Evolutionary conservation across 2,329 filamentous ascomycete species (phyloP), one percentile per base, ranked within the genome.

Genomic region (Fusarium penzigii): DNA sequence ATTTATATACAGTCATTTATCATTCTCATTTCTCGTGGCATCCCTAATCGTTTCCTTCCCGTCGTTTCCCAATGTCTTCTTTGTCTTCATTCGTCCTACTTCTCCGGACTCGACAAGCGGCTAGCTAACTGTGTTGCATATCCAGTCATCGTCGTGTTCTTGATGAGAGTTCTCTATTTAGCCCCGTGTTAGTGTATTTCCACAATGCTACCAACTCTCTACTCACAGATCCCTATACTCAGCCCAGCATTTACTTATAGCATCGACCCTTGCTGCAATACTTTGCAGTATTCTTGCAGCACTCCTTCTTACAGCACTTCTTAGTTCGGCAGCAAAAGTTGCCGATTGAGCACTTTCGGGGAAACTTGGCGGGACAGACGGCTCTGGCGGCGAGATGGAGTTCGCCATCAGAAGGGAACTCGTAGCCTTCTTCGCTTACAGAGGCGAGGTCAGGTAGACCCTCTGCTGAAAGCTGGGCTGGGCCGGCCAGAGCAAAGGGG

Each of bases 231-330:
- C 20, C 7, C 7, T 25, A 7, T 25, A 25, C 20, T 25, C 20
- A 25, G 20, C 34, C 41, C 8, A 8, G 13, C 4, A 25, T 40
- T 41, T 44, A 57, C 40, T 14, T 34, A 6, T 58, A 58, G 42
- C 56, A 58, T 34, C 51, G 47, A 2, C 56, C 56, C 13, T 50
- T 50, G 17, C 25, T 57, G 42, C 56, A 58, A 12, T 52, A 58
- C 9, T 39, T 55, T 0, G 56, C 56, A 1, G 48, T 49, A 17
- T 58, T 58, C 17, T 55, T 44, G 14, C 56, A 58, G 3, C 56
- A 58, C 6, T 58, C 50, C 5, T 58, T 52, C 29, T 39, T 51
- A 8, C 56, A 58, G 42, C 56, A 58, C 43, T 58, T 58, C 2
- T 49, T 29, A 3, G 56, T 58, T 6, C 51, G 43, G 13, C 56